Base-by-base conservation (phyloP, 306 rosid genomes). In the Trifolium subterraneum region DNA sequence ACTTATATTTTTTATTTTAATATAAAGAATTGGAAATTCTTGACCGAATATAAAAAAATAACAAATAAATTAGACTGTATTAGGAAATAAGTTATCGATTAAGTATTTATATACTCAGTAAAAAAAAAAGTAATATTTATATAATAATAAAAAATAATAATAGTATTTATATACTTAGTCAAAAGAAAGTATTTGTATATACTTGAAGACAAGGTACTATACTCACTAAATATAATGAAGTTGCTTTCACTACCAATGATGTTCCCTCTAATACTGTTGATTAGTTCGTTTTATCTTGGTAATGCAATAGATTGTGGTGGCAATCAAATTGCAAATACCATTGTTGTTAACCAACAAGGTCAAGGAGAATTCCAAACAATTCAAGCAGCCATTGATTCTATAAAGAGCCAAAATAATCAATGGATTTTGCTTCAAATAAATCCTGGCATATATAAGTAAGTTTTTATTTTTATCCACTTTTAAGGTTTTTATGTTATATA, bases 331-430 rank as follows among this genome's bases (percentile, higher is more conserved):
- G 20, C 52, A 6, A 5, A 18, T 13, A 73, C 86, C n/a, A 56
- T 79, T n/a, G 35, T 38, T 0, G 87, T 86, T 9, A 64, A 78
- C 9, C 64, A 56, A 54, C 44, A 38, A 0, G 79, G 80, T 2
- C 19, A 14, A 2, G 87, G 84, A 62, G 29, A 54, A 16, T 86
- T 83, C 59, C 15, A 7, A 4, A 78, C 80, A 20, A 38, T 86
- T 18, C 87, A 86, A 76, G 83, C 58, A 42, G 90, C 87, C 56
- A 75, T 86, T 70, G 75, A 86, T 62, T 83, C 84, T 6, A 41
- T 86, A n/a, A 80, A 80, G 18, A 3, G 11, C 0, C 20, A 39
- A 36, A 86, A 60, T 31, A 25, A 20, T 14, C 16, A 12, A 31
- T 86, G 88, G 83, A 16, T 84, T 48, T 55, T 72, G 35, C 5